Conservation (phyloP, 495 filamentous ascomycete genomes). For the Xylaria curta region DNA sequence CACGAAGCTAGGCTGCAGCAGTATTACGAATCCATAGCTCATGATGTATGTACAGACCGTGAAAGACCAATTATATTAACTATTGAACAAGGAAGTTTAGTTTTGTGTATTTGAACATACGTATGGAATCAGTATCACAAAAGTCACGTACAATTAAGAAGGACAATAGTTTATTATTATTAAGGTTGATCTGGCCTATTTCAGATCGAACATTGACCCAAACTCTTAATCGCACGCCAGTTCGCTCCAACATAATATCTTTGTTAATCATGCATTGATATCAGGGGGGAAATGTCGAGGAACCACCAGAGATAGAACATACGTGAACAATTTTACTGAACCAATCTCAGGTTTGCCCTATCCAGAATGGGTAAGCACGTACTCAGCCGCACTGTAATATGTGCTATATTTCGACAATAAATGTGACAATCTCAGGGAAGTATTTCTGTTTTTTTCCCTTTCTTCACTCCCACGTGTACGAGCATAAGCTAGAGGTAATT, state of each 20-base stretch:
- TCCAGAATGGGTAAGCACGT: not conserved
- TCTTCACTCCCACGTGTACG: not conserved
- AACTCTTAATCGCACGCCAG: not conserved
- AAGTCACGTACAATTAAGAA: not conserved
- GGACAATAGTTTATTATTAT: not conserved
- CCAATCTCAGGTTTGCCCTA: not conserved
- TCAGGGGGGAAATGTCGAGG: not conserved
- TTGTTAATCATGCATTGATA: not conserved
- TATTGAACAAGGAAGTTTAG: not conserved
- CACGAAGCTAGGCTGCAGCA: not conserved
- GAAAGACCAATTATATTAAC: not conserved
- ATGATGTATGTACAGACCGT: not conserved
- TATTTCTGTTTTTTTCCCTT: not conserved
- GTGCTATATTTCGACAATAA: not conserved
- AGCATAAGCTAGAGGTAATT: not conserved
- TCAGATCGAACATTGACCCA: not conserved
- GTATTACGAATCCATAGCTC: not conserved
- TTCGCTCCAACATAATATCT: not conserved
- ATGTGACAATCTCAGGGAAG: not conserved
- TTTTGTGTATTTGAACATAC: not conserved
- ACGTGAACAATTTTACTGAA: not conserved
- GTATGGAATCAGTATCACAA: too few relatives aligned
- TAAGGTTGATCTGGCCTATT: not conserved
- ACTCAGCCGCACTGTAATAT: slow-evolving; percentile 14
- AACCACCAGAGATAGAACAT: not conserved